Conservation (phyloP, 306 rosid species). For the Mucuna pruriens region DNA sequence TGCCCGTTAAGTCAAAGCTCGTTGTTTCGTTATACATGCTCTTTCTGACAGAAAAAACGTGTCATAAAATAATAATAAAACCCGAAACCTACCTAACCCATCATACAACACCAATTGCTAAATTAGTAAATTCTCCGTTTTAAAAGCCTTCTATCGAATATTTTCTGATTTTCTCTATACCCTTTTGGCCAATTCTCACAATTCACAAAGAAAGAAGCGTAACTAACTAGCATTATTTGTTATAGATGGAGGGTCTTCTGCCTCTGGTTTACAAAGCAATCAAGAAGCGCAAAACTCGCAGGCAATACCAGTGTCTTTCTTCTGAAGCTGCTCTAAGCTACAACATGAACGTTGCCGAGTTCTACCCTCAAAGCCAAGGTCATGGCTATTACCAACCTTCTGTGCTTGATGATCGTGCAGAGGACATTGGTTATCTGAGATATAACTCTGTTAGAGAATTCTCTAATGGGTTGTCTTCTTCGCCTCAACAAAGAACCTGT, state of each 20-base stretch:
- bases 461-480: conserved; percentile 29
- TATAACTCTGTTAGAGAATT: conserved; percentile 28
- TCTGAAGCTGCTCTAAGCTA: conserved; percentile 29
- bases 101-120: neutral
- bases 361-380: conserved; percentile 12
- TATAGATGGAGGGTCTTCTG: conserved; percentile 53
- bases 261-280: conserved; percentile 48
- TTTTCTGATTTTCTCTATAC: neutral
- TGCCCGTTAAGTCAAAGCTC: conserved; percentile 6
- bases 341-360: conserved; percentile 27
- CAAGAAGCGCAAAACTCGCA: conserved; percentile 44
- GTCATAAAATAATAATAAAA: neutral
- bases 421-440: conserved; percentile 29
- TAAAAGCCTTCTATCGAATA: neutral
- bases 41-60: neutral
- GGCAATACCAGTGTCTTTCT: conserved; percentile 45
- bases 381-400: neutral
- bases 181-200: neutral
- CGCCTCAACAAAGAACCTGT: neutral
- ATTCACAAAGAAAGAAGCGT: neutral
- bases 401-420: neutral
- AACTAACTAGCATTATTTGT: neutral
- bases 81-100: conserved; percentile 44
- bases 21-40: neutral
- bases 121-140: neutral